Percentiles rank a stretch among this genome's conserved stretches.
Evolutionary conservation across 305 asterid genomes (phyloP).

Genomic region (Fraxinus floribunda): DNA sequence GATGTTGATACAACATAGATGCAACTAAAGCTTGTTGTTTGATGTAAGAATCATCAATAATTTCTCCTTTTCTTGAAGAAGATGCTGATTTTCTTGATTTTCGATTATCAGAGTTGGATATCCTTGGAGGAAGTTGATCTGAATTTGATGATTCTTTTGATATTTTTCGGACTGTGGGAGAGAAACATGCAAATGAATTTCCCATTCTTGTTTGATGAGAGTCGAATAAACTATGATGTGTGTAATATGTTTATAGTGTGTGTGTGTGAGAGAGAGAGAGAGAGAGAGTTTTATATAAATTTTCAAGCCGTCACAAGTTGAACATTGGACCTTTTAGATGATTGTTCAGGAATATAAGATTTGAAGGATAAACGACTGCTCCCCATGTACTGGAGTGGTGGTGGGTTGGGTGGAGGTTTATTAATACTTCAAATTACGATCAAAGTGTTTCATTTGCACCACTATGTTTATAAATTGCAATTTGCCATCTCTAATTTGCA

Average conservation of each 20-base stretch:
- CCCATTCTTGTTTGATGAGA: conserved; percentile 40
- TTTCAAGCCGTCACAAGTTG: background rate
- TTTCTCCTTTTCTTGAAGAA: conserved; percentile 21
- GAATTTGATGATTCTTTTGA: conserved; percentile 18
- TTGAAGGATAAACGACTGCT: background rate
- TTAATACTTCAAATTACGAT: background rate
- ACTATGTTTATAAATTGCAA: too few species aligned
- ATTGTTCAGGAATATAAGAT: background rate
- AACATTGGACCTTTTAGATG: background rate
- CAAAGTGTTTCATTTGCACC: too few species aligned
- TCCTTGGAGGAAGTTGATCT: conserved; percentile 43
- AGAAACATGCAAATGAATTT: conserved; percentile 51
- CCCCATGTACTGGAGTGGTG: background rate
- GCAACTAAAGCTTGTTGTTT: conserved; percentile 61
- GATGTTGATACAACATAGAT: conserved; percentile 53
- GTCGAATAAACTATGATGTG: background rate
- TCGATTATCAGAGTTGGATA: conserved; percentile 28
- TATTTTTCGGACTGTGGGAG: conserved; percentile 28
- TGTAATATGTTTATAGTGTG: background rate
- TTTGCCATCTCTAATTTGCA: too few species aligned
- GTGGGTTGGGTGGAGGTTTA: background rate
- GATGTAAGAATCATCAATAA: conserved; percentile 42
- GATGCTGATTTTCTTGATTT: conserved; percentile 40
- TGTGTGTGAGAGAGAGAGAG: background rate
- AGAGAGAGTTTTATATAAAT: background rate